Percentiles rank a stretch among this genome's conserved stretches.
Conservation (phyloP, 202 grass and related monocot species). For the Alloteropsis angusta region DNA sequence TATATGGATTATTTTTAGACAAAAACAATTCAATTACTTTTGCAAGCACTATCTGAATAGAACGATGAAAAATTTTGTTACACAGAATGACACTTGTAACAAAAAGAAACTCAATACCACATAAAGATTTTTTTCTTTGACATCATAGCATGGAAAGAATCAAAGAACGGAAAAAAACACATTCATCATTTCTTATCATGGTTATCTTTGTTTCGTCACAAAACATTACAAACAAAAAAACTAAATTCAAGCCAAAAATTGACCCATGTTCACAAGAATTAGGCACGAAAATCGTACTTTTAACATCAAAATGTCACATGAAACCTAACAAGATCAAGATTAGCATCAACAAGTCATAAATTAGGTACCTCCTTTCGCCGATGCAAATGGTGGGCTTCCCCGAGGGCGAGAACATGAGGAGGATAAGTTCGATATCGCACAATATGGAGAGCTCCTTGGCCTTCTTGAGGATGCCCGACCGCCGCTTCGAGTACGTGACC, state of each 20-base stretch:
- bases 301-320: not conserved
- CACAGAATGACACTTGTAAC: not conserved
- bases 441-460: conserved; percentile 75
- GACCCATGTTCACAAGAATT: not conserved
- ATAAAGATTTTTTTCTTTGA: no score
- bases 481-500: conserved; percentile 75
- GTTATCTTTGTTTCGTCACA: not conserved
- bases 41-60: not conserved
- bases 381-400: conserved; percentile 71
- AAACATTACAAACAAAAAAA: not conserved
- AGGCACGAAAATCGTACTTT: not conserved
- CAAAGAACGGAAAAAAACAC: not conserved
- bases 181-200: not conserved
- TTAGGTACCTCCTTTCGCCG: conserved; percentile 48
- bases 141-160: not conserved
- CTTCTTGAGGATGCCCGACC: conserved; percentile 81
- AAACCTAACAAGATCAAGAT: not conserved
- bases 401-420: conserved; percentile 68
- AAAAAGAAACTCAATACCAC: not conserved
- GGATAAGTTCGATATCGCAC: conserved; percentile 64
- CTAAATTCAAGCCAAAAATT: not conserved
- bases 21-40: not conserved
- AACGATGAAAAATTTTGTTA: not conserved
- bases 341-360: not conserved
- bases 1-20: not conserved